Evolutionary conservation across 2,329 filamentous ascomycete genomes (phyloP), one percentile per base, ranked within the genome.

Genomic region (Acrocalymma vagum): DNA sequence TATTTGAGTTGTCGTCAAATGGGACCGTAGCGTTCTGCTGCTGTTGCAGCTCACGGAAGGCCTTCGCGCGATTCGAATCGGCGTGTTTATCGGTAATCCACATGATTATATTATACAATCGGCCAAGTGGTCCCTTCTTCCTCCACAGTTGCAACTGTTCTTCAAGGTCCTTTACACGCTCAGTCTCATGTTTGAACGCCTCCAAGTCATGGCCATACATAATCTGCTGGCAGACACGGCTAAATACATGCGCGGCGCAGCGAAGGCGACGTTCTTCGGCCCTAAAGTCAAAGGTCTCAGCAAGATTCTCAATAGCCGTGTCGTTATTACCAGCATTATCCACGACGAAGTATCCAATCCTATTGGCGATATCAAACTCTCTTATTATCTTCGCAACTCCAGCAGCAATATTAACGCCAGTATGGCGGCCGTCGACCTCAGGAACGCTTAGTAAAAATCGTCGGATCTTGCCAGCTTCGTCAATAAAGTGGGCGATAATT

Each of bases 281-380:
- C 8, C 15, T 14, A 20, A 33, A 33, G 11, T 20, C 30, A 18
- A 33, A 33, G 11, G 13, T 18, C 10, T 16, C 17, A 6, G 9
- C 30, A 11, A 33, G 15, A 8, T 10, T 18, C 20, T 33, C 20
- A 20, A 33, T 10, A 20, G 13, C 13, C 20, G 29, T 39, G 17
- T 29, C 37, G 31, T 55, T 55, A 32, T 44, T 53, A 6, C 9
- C n/a, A 10, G 49, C 52, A 24, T 55, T 55, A 43, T 51, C 43
- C 13, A 41, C 32, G 10, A 50, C 41, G 31, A 51, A 51, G 34
- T 43, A 50, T 13, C 37, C 40, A 21, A 55, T 21, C 14, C 37
- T 26, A 9, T 30, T 15, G 11, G 36, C 11, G 2, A 52, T 9
- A 21, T 24, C 18, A 14, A 31, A 51, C n/a, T 40, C 25, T 9